Percentiles rank a stretch among this genome's conserved stretches.
These are phyloP conservation scores for Cyberlindnera meyerae DNA, from an alignment of 805 yeast species.

Conservation along the genomic window DNA sequence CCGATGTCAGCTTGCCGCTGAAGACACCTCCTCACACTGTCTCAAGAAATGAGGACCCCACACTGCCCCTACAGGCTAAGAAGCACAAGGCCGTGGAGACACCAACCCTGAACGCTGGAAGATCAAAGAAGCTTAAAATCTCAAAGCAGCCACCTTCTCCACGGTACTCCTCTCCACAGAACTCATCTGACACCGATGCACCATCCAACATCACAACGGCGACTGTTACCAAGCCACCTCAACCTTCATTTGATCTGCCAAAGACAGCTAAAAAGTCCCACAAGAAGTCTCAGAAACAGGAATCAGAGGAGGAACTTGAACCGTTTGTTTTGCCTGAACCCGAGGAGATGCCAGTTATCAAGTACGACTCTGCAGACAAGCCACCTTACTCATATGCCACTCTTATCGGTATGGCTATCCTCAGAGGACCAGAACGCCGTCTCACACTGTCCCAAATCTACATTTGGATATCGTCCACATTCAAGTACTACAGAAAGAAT, in stretches of 20 bases:
- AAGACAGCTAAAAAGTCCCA: no score
- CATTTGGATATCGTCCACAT: slow-evolving; percentile 85
- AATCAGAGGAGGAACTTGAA: background rate
- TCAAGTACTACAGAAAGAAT: slow-evolving; percentile 73
- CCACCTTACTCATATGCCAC: slow-evolving; percentile 96
- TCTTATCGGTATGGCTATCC: slow-evolving; percentile 86
- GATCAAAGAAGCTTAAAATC: slow-evolving; percentile 14
- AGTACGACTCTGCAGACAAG: slow-evolving; percentile 36
- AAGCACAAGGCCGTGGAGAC: slow-evolving; percentile 21
- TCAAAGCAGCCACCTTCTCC: slow-evolving; percentile 24
- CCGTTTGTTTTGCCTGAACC: slow-evolving; percentile 21
- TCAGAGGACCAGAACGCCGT: slow-evolving; percentile 68
- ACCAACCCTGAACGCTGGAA: slow-evolving; percentile 20
- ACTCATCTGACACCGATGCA: background rate
- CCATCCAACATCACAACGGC: background rate
- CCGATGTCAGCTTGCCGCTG: slow-evolving; percentile 17
- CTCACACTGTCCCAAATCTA: slow-evolving; percentile 82
- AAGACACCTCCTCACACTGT: slow-evolving; percentile 28
- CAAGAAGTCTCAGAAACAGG: slow-evolving; percentile 15
- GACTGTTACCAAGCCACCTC: slow-evolving; percentile 20
- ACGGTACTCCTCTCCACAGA: slow-evolving; percentile 25
- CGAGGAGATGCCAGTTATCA: slow-evolving; percentile 21
- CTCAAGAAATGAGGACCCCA: slow-evolving; percentile 12
- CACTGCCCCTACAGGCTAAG: slow-evolving; percentile 8
- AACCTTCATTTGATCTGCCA: slow-evolving; percentile 20